Evolutionary conservation across 306 rosid genomes (phyloP).

Genomic region (Vachellia collinsii): DNA sequence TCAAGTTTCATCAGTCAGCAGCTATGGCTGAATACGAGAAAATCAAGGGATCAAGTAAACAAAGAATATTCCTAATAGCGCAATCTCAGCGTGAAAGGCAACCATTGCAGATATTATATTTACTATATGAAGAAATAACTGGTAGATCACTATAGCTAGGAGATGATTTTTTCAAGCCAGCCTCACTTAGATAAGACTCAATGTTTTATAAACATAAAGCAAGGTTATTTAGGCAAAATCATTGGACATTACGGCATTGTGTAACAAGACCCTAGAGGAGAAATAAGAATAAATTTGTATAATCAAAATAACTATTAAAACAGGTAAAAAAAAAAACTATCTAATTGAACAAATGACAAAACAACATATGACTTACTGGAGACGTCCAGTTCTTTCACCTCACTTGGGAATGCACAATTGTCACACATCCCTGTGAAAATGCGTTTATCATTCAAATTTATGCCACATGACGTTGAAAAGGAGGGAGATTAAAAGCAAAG

Average conservation of each 20-base stretch:
- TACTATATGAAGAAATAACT: not conserved
- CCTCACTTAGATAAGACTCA: not conserved
- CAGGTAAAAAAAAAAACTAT: not conserved
- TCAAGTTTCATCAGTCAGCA: not conserved
- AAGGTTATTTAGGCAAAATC: not conserved
- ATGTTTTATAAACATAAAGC: not conserved
- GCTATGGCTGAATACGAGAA: not conserved
- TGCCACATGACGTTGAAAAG: conserved; percentile 9
- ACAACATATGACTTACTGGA: conserved; percentile 53
- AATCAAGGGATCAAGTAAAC: not conserved
- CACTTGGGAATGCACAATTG: conserved; percentile 76
- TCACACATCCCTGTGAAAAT: conserved; percentile 84
- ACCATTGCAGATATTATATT: not conserved
- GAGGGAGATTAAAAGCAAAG: conserved; percentile 20
- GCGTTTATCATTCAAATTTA: conserved; percentile 24
- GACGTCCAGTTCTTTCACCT: conserved; percentile 76
- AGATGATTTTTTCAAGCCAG: not conserved
- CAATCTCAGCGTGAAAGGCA: not conserved
- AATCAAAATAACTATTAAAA: conserved; percentile 12
- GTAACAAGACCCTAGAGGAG: not conserved
- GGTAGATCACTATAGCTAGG: not conserved
- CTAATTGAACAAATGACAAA: conserved; percentile 34
- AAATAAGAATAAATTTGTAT: conserved; percentile 23
- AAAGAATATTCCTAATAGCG: not conserved
- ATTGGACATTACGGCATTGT: not conserved